Evolutionary conservation across 345 rosid genomes (phyloP).

Genomic region (Populus ilicifolia): DNA sequence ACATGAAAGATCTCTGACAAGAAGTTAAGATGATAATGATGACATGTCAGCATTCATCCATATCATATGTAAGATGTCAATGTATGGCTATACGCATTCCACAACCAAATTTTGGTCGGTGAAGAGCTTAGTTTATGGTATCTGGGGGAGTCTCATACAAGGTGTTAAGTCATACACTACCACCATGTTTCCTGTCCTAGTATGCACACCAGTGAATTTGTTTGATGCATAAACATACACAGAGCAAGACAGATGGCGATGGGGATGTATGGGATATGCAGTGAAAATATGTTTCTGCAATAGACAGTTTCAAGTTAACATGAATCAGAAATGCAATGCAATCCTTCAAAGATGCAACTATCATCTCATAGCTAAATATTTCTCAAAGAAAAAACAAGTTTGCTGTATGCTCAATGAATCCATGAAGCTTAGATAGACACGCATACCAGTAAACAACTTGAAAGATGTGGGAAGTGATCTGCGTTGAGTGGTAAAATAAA

Average conservation of each 20-base stretch:
- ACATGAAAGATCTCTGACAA: no score
- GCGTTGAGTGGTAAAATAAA: slow-evolving; percentile 86
- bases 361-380: background rate
- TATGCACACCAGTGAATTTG: background rate
- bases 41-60: background rate
- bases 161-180: background rate
- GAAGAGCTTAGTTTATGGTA: background rate
- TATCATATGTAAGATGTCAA: background rate
- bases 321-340: background rate
- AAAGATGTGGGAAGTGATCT: slow-evolving; percentile 84
- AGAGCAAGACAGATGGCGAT: background rate
- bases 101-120: background rate
- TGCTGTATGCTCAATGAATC: background rate
- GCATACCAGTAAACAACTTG: slow-evolving; percentile 78
- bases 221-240: background rate
- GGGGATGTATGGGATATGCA: no score
- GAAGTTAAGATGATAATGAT: background rate
- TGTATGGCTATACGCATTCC: background rate
- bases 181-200: background rate
- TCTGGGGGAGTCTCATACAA: background rate
- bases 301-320: background rate
- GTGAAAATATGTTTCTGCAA: background rate
- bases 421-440: slow-evolving; percentile 6
- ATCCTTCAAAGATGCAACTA: background rate
- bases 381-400: background rate